Evolutionary conservation across 345 rosid genomes (phyloP), one percentile per base, ranked within the genome.

Genomic region (Citrus hindsii): DNA sequence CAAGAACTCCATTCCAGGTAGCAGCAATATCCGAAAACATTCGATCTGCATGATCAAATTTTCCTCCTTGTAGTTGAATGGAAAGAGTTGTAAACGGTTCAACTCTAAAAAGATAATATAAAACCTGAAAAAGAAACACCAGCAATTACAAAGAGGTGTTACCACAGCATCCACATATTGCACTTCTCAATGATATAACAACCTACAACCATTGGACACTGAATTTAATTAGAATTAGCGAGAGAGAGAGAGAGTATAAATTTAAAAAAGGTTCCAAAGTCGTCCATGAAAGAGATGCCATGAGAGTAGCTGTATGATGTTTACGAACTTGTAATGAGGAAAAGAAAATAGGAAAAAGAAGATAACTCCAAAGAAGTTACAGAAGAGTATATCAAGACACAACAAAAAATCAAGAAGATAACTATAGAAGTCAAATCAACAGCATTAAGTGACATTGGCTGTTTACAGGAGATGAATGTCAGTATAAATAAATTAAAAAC

Each of bases 61-160:
- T 94, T 80, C 98, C 98, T 84, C 98, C 99, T 96, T 96, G 99
- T 79, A 96, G 89, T 86, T 96, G 97, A 82, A 96, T 91, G 79
- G 98, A 93, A 79, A 96, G 88, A 33, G 99, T 92, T 75, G 98
- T 94, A 82, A 94, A 96, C 24, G 99, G 99, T 76, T 96, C 99
- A 76, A 91, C 89, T 89, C 99, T 88, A 77, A 88, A 90, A 87
- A 94, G 98, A 90, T 94, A 96, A 86, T 96, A 90, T 75, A 96
- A 81, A 53, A 96, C 98, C 99, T 96, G 92, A 67, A 40, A 79
- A 82, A 79, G 84, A 83, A 71, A 79, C 71, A 82, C 30, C 10
- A 35, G 61, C 67, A 71, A 27, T 66, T 59, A 83, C 48, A 69
- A 28, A 65, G 12, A 80, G 80, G 70, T 62, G 40, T 69, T 27